Evolutionary conservation across 768 basidiomycete species (phyloP).

Genomic region (Mycena vitilis): DNA sequence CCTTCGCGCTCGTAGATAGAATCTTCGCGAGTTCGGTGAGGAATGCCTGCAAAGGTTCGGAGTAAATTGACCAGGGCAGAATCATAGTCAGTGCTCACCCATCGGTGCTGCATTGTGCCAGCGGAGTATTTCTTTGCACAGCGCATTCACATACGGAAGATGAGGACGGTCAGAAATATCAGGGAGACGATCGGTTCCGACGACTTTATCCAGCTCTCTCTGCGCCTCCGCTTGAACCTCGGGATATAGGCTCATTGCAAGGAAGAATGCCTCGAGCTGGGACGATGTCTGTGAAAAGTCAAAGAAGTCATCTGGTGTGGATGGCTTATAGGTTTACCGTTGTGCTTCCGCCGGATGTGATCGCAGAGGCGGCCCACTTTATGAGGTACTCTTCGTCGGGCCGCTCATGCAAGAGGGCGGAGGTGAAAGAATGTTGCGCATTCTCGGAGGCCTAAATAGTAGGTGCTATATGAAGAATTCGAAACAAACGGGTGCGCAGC

Average conservation of each 20-base stretch:
- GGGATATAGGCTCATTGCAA: slow-evolving; percentile 45
- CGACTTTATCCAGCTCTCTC: slow-evolving; percentile 42
- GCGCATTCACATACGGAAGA: slow-evolving; percentile 43
- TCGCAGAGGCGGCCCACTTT: slow-evolving; percentile 45
- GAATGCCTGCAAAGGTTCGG: slow-evolving; percentile 40
- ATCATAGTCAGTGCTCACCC: slow-evolving; percentile 25
- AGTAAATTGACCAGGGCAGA: slow-evolving; percentile 33
- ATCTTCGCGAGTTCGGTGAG: slow-evolving; percentile 43
- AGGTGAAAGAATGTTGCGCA: slow-evolving; percentile 39
- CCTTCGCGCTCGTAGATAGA: slow-evolving; percentile 38
- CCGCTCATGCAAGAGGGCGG: slow-evolving; percentile 32
- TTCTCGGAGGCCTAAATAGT: slow-evolving; percentile 31
- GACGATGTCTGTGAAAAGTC: slow-evolving; percentile 36
- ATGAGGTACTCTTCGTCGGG: slow-evolving; percentile 39
- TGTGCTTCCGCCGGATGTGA: slow-evolving; percentile 50
- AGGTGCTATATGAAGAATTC: slow-evolving; percentile 24
- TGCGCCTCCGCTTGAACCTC: slow-evolving; percentile 41
- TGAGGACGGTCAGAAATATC: slow-evolving; percentile 37
- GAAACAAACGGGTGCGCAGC: background rate
- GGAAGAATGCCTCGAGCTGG: slow-evolving; percentile 41
- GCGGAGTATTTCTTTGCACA: slow-evolving; percentile 41
- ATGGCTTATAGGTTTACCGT: slow-evolving; percentile 26
- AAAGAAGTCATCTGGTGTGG: background rate
- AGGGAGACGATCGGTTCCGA: slow-evolving; percentile 42
- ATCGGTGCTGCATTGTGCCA: slow-evolving; percentile 34